Conservation (phyloP, 805 yeast species). For the Lipomyces sp. region DNA sequence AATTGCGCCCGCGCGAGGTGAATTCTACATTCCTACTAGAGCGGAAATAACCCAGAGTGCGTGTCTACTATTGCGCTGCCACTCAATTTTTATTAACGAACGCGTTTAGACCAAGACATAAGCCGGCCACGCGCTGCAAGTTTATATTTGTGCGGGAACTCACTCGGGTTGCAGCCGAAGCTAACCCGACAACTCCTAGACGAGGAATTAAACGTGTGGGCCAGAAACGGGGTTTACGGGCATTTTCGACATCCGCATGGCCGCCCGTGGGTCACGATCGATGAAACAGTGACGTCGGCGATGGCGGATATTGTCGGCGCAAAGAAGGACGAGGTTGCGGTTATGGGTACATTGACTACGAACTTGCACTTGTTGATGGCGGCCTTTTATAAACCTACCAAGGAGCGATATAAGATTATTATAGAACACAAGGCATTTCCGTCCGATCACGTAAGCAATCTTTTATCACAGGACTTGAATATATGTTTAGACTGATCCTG, state of each 20-base stretch:
- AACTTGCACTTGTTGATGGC: conserved; percentile 76
- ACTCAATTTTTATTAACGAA: not conserved
- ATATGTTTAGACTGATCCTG: not conserved
- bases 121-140: conserved; percentile 23
- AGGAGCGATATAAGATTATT: conserved; percentile 64
- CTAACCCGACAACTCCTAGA: conserved; percentile 60
- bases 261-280: conserved; percentile 84
- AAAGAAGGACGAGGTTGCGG: conserved; percentile 73
- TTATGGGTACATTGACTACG: conserved; percentile 84
- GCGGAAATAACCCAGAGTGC: conserved; percentile 33
- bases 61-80: not conserved
- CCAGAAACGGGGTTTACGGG: conserved; percentile 76
- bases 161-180: conserved; percentile 88
- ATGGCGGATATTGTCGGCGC: conserved; percentile 82
- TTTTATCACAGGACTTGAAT: not conserved
- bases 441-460: conserved; percentile 61
- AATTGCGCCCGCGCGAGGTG: conserved; percentile 18
- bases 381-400: conserved; percentile 72
- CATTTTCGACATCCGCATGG: conserved; percentile 65
- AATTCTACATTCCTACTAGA: conserved; percentile 35
- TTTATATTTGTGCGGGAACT: conserved; percentile 84
- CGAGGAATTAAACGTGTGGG: conserved; percentile 83
- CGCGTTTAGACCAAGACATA: conserved; percentile 19
- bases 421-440: conserved; percentile 91
- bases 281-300: conserved; percentile 71